A percentile compares a stretch with the other conserved stretches of the same genome.
Conservation (phyloP, 2,329 filamentous ascomycete species). For the Ophiocordyceps unilateralis region DNA sequence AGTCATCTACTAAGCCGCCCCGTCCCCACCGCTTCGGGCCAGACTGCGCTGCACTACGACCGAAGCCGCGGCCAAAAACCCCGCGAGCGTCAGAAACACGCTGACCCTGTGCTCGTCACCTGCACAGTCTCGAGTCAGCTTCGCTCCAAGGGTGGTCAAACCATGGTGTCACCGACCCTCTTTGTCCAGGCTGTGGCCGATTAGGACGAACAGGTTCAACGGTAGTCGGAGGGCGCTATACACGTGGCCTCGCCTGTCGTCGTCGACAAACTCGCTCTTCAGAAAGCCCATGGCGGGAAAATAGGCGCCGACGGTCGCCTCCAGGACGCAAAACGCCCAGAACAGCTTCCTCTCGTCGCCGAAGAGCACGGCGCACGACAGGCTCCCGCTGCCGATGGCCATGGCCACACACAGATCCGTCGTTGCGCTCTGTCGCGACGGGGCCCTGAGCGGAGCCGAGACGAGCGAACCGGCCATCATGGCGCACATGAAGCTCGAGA, state of each 20-base stretch:
- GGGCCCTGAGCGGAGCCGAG: not conserved
- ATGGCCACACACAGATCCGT: constrained; percentile 17
- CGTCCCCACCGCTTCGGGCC: not conserved
- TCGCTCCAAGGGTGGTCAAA: not conserved
- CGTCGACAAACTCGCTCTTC: constrained; percentile 35
- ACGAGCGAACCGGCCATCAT: constrained; percentile 36
- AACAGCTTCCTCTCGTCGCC: constrained; percentile 27
- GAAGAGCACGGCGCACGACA: constrained; percentile 23
- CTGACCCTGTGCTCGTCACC: constrained; percentile 12
- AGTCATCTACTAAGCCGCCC: not conserved
- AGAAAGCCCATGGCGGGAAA: constrained; percentile 37
- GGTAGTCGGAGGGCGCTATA: constrained; percentile 41
- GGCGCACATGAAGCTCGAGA: constrained; percentile 37
- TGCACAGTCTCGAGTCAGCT: constrained; percentile 3
- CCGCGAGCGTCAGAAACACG: constrained; percentile 9
- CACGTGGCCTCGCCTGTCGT: constrained; percentile 32
- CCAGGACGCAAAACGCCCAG: constrained; percentile 39
- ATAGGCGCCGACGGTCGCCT: constrained; percentile 39
- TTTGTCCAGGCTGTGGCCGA: constrained; percentile 25
- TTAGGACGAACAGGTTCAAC: constrained; percentile 35
- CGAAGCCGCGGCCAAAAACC: not conserved
- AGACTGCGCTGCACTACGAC: not conserved
- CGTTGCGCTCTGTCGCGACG: constrained; percentile 6
- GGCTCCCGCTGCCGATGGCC: constrained; percentile 14
- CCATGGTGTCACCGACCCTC: constrained; percentile 16